These are phyloP conservation scores for Graphilbum sp. DNA, from an alignment of 2,329 filamentous ascomycete species.

Conservation along the genomic window DNA sequence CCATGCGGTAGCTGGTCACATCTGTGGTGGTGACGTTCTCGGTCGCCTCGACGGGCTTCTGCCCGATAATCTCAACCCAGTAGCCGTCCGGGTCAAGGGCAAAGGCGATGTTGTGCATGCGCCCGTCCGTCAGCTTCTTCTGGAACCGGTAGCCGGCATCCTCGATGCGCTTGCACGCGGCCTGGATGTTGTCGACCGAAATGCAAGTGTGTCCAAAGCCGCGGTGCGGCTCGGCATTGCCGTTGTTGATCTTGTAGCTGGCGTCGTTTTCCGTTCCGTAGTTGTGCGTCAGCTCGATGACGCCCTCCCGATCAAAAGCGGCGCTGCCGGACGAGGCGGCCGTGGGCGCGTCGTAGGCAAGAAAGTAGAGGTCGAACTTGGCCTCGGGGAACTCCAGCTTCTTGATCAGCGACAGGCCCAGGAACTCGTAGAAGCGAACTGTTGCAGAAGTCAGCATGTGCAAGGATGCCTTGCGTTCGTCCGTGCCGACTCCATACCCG, in stretches of 20 bases:
- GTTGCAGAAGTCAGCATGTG: constrained; percentile 1
- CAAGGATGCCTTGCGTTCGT: no score
- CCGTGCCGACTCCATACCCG: no score
- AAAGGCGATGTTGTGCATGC: constrained; percentile 81
- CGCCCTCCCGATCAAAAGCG: constrained; percentile 66
- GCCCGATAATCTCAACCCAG: constrained; percentile 71
- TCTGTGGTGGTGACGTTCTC: constrained; percentile 60
- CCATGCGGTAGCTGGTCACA: constrained; percentile 56
- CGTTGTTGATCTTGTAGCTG: constrained; percentile 67
- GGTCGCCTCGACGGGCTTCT: constrained; percentile 54
- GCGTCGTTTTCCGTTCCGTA: constrained; percentile 82
- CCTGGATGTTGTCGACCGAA: constrained; percentile 69
- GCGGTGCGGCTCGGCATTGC: constrained; percentile 75
- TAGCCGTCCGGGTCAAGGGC: constrained; percentile 77
- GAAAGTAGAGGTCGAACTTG: constrained; percentile 93
- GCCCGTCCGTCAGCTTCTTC: constrained; percentile 81
- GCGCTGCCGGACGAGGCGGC: constrained; percentile 59
- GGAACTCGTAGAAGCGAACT: constrained; percentile 87
- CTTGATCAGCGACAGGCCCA: constrained; percentile 73
- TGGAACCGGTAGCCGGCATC: constrained; percentile 86
- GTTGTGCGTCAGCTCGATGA: constrained; percentile 72
- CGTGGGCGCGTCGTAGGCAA: constrained; percentile 67
- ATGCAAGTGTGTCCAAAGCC: constrained; percentile 81
- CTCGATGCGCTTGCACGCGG: constrained; percentile 76
- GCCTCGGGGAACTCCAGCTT: constrained; percentile 69